A percentile compares a stretch with the other conserved stretches of the same genome.
Evolutionary conservation across 805 yeast genomes (phyloP).

Genomic region (Kuraishia hungarica): DNA sequence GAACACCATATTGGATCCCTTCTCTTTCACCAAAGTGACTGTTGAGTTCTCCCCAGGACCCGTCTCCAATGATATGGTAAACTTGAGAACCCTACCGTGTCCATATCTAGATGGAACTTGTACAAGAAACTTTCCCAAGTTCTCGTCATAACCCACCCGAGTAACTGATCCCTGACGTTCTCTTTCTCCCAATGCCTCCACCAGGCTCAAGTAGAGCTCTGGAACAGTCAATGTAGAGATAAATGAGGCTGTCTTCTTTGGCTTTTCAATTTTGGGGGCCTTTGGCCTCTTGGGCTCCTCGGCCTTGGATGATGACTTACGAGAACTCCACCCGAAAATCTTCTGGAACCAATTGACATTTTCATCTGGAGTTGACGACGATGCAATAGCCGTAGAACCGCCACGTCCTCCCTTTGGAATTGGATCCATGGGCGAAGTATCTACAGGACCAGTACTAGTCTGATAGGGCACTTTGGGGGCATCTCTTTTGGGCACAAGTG

Average conservation of each 20-base stretch:
- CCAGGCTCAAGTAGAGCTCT: not conserved
- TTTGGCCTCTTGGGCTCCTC: not conserved
- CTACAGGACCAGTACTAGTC: conserved; percentile 9
- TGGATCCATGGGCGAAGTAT: conserved; percentile 21
- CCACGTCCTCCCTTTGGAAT: not conserved
- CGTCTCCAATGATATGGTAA: not conserved
- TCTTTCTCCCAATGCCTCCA: not conserved
- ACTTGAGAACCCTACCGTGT: not conserved
- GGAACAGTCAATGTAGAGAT: not conserved
- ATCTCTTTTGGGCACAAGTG: conserved; percentile 3
- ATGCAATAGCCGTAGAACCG: not conserved
- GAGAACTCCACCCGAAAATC: not conserved
- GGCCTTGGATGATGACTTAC: not conserved
- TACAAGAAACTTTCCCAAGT: not conserved
- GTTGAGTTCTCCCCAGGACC: not conserved
- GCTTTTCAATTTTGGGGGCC: not conserved
- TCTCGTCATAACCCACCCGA: not conserved
- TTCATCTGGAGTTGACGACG: not conserved
- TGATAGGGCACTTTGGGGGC: conserved; percentile 7
- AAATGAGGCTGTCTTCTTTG: not conserved
- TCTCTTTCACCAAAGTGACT: not conserved
- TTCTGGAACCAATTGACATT: not conserved
- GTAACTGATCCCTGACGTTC: not conserved
- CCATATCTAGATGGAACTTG: not conserved
- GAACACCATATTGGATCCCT: conserved; percentile 1